phyloP scores from a whole-genome alignment of 106 monocot genomes.

The Alisma plantagoaquatica region DNA sequence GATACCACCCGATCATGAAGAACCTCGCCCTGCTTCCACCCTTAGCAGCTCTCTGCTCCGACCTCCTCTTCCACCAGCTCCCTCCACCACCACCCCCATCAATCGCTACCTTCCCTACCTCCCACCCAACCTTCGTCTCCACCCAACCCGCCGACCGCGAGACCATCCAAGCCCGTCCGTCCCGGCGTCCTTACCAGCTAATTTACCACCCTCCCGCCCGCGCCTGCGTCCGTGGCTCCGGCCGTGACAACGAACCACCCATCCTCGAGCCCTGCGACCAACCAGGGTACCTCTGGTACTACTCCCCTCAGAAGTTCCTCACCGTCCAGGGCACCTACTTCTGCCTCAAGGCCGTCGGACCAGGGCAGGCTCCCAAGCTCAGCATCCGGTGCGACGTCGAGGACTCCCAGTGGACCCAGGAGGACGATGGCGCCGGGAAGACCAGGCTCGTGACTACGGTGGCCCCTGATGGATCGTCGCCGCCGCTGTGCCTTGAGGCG shows the following conservation, averaged over 20 bases:
- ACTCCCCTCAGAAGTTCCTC: slow-evolving; percentile 28
- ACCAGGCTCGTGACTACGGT: no score
- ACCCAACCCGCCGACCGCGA: no score
- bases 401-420: slow-evolving; percentile 30
- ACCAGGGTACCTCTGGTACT: slow-evolving; percentile 22
- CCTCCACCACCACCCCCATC: no score
- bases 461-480: no score
- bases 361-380: slow-evolving; percentile 21
- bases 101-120: no score
- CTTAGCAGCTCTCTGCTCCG: not conserved
- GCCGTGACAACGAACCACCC: slow-evolving; percentile 7
- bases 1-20: no score
- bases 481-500: no score
- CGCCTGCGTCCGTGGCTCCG: slow-evolving; percentile 16
- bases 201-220: slow-evolving; percentile 25
- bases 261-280: slow-evolving; percentile 18
- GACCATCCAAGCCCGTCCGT: no score
- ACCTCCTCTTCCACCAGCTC: slow-evolving; percentile 1
- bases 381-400: slow-evolving; percentile 13
- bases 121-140: no score
- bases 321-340: slow-evolving; percentile 25
- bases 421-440: not conserved
- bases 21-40: not conserved
- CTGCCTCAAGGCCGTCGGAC: slow-evolving; percentile 17
- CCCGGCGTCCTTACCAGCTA: slow-evolving; percentile 1